A percentile compares a stretch with the other conserved stretches of the same genome.
Evolutionary conservation across 306 rosid species (phyloP).

Genomic region (Vigna radiata): DNA sequence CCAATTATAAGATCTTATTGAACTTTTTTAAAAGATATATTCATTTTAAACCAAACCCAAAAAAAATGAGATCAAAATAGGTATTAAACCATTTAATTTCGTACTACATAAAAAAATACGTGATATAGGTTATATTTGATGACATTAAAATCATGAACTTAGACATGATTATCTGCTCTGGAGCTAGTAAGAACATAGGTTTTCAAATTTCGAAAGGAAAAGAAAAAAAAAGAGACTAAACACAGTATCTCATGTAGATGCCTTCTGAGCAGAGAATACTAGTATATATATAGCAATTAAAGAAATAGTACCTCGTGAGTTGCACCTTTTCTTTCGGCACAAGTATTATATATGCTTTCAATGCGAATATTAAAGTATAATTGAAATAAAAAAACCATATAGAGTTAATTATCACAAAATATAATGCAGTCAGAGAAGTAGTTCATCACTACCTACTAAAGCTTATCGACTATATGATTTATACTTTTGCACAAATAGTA

Average conservation of each 20-base stretch:
- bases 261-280: constrained; percentile 31
- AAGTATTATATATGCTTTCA: constrained; percentile 49
- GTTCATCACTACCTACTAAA: constrained; percentile 31
- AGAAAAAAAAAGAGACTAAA: neutral
- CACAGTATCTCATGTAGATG: constrained; percentile 37
- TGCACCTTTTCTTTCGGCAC: constrained; percentile 68
- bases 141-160: neutral
- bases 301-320: constrained; percentile 52
- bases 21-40: too few species aligned
- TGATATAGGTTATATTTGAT: neutral
- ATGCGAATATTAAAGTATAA: neutral
- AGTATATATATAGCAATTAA: neutral
- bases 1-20: too few species aligned
- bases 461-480: constrained; percentile 9
- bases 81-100: too few species aligned
- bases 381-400: neutral
- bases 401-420: neutral
- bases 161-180: constrained; percentile 9
- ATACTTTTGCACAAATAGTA: constrained; percentile 13
- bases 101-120: neutral
- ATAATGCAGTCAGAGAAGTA: constrained; percentile 35
- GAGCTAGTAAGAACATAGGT: neutral
- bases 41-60: too few species aligned
- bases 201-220: too few species aligned
- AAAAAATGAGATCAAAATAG: too few species aligned